Base-by-base conservation (phyloP, 139 green algal genomes). In the Chlamydomonas schloesseri region DNA sequence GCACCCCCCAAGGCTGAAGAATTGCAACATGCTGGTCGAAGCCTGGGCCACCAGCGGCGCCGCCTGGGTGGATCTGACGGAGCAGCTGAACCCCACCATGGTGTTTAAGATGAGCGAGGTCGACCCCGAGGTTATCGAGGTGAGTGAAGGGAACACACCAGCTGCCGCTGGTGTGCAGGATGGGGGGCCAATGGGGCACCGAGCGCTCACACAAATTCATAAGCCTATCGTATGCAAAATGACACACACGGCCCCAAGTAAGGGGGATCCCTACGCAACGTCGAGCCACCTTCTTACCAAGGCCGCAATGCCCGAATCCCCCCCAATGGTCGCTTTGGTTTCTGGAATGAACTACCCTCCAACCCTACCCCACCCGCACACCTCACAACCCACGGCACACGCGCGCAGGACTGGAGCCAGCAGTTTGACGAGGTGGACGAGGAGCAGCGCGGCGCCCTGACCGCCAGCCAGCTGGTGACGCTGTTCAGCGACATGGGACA, bases 81-180 rank as follows among this genome's bases (percentile, higher is more conserved):
- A 88, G 67, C 29, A 24, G 58, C 76, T 88, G 14, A 91, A 91
- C 82, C 71, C 58, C 31, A 71, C 31, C 23, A 70, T 86, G 80
- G n/a, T 50, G 42, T 67, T 65, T 46, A 74, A 50, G 29, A 74
- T 84, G 64, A 74, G 64, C 47, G 78, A 86, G 5, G 68, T 86
- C 14, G 80, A 86, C 23, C 67, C 69, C 1, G 53, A 42, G 14
- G 71, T 71, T 64, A 75, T 84, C 15, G 18, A 55, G 42, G 78
- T 65, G 29, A 28, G 75, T 70, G 55, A 23, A 15, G 53, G 53
- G 53, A 23, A n/a, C n/a, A n/a, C n/a, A n/a, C n/a, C n/a, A n/a
- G n/a, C n/a, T n/a, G n/a, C n/a, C n/a, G n/a, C n/a, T n/a, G n/a
- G n/a, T n/a, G n/a, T n/a, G n/a, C n/a, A n/a, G n/a, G n/a, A n/a